These are phyloP conservation scores for Pseudocercospora fuligena DNA, from an alignment of 2,329 filamentous ascomycete species.

Conservation along the genomic window DNA sequence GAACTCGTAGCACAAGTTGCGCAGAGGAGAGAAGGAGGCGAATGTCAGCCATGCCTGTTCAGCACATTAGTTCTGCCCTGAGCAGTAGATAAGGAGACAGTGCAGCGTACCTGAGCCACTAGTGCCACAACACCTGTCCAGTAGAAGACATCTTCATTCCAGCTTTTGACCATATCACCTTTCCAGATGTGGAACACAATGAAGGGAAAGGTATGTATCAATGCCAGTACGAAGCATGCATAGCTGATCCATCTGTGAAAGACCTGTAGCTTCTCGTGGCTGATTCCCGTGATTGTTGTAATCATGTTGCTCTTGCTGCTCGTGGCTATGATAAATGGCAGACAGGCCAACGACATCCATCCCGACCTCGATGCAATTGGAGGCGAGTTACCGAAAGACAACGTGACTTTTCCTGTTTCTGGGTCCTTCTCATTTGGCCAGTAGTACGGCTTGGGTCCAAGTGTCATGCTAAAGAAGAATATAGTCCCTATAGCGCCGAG, in stretches of 20 bases:
- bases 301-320: conserved; percentile 60
- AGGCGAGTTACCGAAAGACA: conserved; percentile 54
- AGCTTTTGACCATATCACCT: conserved; percentile 55
- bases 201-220: conserved; percentile 65
- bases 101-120: conserved; percentile 55
- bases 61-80: not conserved
- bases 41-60: conserved; percentile 60
- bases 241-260: conserved; percentile 61
- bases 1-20: conserved; percentile 63
- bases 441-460: conserved; percentile 57
- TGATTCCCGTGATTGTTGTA: conserved; percentile 58
- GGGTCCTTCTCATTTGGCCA: conserved; percentile 18
- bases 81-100: not conserved
- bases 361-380: conserved; percentile 59
- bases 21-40: conserved; percentile 57
- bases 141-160: conserved; percentile 54
- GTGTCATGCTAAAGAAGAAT: conserved; percentile 52
- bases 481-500: conserved; percentile 48
- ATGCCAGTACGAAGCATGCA: conserved; percentile 60
- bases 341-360: conserved; percentile 57
- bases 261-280: conserved; percentile 62
- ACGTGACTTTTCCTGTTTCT: conserved; percentile 18
- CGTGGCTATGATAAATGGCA: conserved; percentile 55
- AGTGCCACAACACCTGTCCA: conserved; percentile 62
- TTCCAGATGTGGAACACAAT: conserved; percentile 57